These are phyloP conservation scores for Colletotrichum sojae DNA, from an alignment of 2,329 filamentous ascomycete genomes.

Conservation along the genomic window DNA sequence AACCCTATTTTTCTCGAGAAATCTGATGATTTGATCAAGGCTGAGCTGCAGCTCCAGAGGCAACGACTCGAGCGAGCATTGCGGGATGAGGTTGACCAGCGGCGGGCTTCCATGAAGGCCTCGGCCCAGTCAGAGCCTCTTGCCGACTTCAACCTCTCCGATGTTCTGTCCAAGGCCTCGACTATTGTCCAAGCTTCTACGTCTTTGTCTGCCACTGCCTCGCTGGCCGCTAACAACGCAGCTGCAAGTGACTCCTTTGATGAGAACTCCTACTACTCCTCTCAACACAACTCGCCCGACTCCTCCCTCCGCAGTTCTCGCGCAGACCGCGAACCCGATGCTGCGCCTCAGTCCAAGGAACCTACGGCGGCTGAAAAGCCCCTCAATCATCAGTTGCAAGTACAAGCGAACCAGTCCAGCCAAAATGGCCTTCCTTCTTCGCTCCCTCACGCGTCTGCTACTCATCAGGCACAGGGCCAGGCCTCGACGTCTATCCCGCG, in stretches of 20 bases:
- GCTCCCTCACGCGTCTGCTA: constrained; percentile 36
- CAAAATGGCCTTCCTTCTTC: constrained; percentile 26
- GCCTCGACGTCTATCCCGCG: constrained; percentile 29
- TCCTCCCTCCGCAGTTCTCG: constrained; percentile 61
- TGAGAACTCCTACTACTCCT: constrained; percentile 96
- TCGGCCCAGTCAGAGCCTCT: constrained; percentile 64
- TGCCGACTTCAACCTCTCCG: constrained; percentile 78
- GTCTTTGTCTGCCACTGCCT: constrained; percentile 70
- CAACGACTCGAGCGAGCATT: constrained; percentile 84
- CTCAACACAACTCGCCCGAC: constrained; percentile 85
- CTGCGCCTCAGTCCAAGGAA: constrained; percentile 47
- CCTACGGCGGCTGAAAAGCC: constrained; percentile 36
- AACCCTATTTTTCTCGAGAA: constrained; percentile 89
- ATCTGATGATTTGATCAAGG: constrained; percentile 85
- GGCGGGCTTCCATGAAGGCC: constrained; percentile 59
- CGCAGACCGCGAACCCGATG: constrained; percentile 61
- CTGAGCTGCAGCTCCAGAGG: constrained; percentile 84
- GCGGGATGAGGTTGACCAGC: constrained; percentile 82
- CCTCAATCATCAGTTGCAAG: constrained; percentile 9
- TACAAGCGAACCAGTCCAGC: constrained; percentile 14
- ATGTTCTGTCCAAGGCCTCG: constrained; percentile 80
- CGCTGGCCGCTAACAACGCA: constrained; percentile 67
- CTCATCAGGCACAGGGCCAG: constrained; percentile 43
- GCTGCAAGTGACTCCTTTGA: constrained; percentile 86
- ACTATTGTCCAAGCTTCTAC: constrained; percentile 79